Evolutionary conservation across 768 basidiomycete species (phyloP).

Genomic region (Psilocybe tampanensis): DNA sequence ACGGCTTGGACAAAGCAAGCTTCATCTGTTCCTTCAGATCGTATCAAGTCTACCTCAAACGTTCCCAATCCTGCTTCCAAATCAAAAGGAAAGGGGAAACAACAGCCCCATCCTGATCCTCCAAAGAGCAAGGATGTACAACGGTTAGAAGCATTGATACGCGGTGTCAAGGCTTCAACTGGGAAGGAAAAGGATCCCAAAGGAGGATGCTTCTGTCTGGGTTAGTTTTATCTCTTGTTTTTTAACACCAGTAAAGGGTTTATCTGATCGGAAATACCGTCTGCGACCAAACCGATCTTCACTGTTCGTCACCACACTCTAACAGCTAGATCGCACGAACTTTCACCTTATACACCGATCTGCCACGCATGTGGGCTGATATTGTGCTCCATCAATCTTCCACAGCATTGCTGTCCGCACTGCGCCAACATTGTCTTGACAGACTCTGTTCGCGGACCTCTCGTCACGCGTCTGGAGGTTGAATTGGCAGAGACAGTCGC

Average conservation of each 20-base stretch:
- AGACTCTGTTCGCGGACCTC: conserved; percentile 27
- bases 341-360: conserved; percentile 59
- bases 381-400: conserved; percentile 60
- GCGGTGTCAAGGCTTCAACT: conserved; percentile 36
- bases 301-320: too few relatives aligned
- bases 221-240: conserved; percentile 31
- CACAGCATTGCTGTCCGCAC: conserved; percentile 56
- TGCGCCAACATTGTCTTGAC: conserved; percentile 46
- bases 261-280: not conserved
- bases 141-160: conserved; percentile 47
- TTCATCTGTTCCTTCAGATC: conserved; percentile 56
- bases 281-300: too few relatives aligned
- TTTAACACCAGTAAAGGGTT: not conserved
- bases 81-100: conserved; percentile 40
- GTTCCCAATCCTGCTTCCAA: conserved; percentile 20
- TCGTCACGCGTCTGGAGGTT: conserved; percentile 45
- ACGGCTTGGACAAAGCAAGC: conserved; percentile 46
- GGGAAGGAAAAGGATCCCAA: conserved; percentile 51
- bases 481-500: conserved; percentile 45
- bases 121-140: conserved; percentile 53
- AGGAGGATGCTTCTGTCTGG: conserved; percentile 74
- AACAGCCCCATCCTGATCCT: conserved; percentile 27
- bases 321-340: conserved; percentile 54
- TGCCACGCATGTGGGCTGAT: conserved; percentile 64
- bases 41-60: conserved; percentile 39